Percentiles rank a stretch among this genome's conserved stretches.
phyloP scores from a whole-genome alignment of 495 filamentous ascomycete genomes.

The Aspergillus biplanus region DNA sequence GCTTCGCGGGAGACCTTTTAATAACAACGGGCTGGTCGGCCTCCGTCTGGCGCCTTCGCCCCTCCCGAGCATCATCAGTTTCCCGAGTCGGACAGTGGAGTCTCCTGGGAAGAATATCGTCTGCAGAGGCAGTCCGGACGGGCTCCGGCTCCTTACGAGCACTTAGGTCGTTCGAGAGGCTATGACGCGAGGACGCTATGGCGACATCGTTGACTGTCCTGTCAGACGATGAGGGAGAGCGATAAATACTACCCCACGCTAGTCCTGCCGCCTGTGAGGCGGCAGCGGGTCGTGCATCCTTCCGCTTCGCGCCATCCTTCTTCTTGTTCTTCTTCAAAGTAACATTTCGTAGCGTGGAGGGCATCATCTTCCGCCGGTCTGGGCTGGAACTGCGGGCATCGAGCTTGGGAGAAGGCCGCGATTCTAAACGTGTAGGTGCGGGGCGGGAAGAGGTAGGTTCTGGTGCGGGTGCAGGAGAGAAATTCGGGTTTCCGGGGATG shows the following conservation, averaged over 20 bases:
- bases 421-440: conserved; percentile 41
- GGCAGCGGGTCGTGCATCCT: conserved; percentile 56
- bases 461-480: conserved; percentile 52
- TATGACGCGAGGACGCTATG: conserved; percentile 37
- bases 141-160: conserved; percentile 32
- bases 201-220: conserved; percentile 42
- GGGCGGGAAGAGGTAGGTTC: conserved; percentile 36
- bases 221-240: conserved; percentile 35
- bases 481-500: conserved; percentile 62
- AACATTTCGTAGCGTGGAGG: conserved; percentile 77
- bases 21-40: conserved; percentile 1
- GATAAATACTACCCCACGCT: conserved; percentile 71
- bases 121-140: conserved; percentile 32
- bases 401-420: conserved; percentile 48
- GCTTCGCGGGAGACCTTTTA: conserved; percentile 20
- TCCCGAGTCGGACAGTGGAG: conserved; percentile 4
- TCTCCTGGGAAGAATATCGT: conserved; percentile 27
- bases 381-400: conserved; percentile 74
- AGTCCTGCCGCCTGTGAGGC: conserved; percentile 90
- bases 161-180: conserved; percentile 31
- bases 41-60: conserved; percentile 36
- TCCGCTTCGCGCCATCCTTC: conserved; percentile 38
- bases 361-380: conserved; percentile 74
- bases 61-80: conserved; percentile 13
- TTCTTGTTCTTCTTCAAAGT: conserved; percentile 62